A percentile compares a stretch with the other conserved stretches of the same genome.
phyloP scores from a whole-genome alignment of 306 rosid genomes.

The Prunus campanulata region DNA sequence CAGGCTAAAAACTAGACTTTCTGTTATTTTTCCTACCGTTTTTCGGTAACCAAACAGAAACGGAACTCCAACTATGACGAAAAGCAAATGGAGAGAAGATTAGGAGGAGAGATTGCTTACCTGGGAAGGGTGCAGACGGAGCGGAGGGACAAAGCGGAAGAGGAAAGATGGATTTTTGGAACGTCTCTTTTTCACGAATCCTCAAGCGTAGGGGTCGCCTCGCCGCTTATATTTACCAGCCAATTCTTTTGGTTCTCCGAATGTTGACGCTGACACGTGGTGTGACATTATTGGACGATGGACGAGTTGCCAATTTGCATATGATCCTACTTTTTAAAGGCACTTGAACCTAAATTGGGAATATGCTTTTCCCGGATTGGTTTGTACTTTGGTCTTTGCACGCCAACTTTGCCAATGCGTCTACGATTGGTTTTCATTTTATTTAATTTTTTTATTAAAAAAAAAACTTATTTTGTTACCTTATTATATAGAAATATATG shows the following conservation, averaged over 20 bases:
- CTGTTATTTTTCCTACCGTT: not conserved
- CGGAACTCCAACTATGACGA: not conserved
- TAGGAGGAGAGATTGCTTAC: constrained; percentile 6
- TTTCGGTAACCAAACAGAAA: constrained; percentile 7
- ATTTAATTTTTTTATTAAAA: not conserved
- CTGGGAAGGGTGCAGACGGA: constrained; percentile 34
- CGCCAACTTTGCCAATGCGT: not conserved
- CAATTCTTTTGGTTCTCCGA: not conserved
- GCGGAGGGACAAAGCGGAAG: not conserved
- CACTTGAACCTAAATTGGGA: not conserved
- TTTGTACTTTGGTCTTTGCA: not conserved
- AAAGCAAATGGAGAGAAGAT: not conserved
- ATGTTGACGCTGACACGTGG: constrained; percentile 17
- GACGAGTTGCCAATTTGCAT: not conserved
- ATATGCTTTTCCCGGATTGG: not conserved
- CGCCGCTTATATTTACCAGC: constrained; percentile 21
- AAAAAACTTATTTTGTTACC: not conserved
- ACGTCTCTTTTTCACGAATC: constrained; percentile 13
- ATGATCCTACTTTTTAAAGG: not conserved
- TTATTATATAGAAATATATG: no score
- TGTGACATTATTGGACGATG: not conserved
- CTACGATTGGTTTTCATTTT: not conserved
- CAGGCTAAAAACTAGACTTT: not conserved
- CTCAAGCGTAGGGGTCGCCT: not conserved
- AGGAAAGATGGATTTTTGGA: not conserved